Conservation (phyloP, 129 eudicot genomes). For the Logfia minima region DNA sequence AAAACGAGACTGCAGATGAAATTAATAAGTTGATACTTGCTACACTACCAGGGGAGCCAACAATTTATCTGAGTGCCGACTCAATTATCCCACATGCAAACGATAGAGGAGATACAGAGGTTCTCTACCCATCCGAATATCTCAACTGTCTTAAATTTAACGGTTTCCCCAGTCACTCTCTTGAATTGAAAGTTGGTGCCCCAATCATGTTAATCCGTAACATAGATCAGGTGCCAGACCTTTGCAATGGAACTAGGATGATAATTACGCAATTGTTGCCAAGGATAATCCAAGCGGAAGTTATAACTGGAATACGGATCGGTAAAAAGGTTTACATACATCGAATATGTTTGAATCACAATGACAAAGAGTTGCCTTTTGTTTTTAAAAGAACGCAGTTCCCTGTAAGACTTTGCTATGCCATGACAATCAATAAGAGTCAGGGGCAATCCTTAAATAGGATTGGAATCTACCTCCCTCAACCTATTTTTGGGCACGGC, state of each 20-base stretch:
- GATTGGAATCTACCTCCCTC: neutral
- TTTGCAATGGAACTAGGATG: neutral
- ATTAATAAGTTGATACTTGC: neutral
- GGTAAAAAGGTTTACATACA: neutral
- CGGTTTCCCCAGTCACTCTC: neutral
- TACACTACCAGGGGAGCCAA: neutral
- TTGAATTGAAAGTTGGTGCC: neutral
- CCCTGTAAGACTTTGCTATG: no score
- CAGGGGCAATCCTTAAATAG: neutral
- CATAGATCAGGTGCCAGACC: neutral
- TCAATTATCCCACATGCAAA: neutral
- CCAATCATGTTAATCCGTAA: constrained; percentile 5
- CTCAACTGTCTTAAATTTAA: neutral
- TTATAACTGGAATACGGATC: neutral
- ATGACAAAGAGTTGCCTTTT: constrained; percentile 9
- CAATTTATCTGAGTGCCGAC: neutral
- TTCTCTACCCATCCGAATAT: neutral
- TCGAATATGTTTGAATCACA: neutral
- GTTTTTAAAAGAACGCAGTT: neutral
- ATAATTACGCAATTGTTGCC: neutral
- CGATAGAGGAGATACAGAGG: neutral
- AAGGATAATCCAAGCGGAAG: neutral
- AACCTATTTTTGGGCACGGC: neutral
- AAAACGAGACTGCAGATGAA: neutral
- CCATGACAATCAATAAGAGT: no score